These are phyloP conservation scores for Coemansia reversa DNA, from an alignment of 192 early-diverging fungal genomes.

Conservation along the genomic window DNA sequence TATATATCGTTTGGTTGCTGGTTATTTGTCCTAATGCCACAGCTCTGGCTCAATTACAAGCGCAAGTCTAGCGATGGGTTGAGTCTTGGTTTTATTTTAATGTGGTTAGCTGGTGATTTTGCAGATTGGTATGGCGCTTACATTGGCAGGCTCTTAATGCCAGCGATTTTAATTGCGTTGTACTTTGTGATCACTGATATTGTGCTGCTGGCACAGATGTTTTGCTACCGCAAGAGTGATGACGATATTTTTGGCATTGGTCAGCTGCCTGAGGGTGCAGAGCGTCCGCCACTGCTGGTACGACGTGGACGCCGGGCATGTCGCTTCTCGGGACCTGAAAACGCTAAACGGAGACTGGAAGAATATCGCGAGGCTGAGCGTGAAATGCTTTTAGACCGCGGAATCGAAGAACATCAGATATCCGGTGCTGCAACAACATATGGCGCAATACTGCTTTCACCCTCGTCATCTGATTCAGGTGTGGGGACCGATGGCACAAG, in stretches of 20 bases:
- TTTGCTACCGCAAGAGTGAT: slow-evolving; percentile 60
- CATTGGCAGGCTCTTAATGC: slow-evolving; percentile 38
- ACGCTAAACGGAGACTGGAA: slow-evolving; percentile 19
- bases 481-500: background rate
- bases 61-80: slow-evolving; percentile 54
- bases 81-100: slow-evolving; percentile 44
- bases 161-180: slow-evolving; percentile 65
- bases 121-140: slow-evolving; percentile 53
- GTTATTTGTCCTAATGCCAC: slow-evolving; percentile 43
- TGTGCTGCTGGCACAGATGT: slow-evolving; percentile 64
- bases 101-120: slow-evolving; percentile 54
- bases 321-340: slow-evolving; percentile 25
- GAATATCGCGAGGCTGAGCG: slow-evolving; percentile 49
- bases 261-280: slow-evolving; percentile 44
- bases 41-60: slow-evolving; percentile 50
- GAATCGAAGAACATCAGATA: slow-evolving; percentile 15
- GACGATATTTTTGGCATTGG: slow-evolving; percentile 34
- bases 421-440: background rate
- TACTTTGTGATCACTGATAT: slow-evolving; percentile 76
- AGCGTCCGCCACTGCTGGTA: slow-evolving; percentile 44
- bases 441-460: slow-evolving; percentile 11
- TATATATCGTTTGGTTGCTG: slow-evolving; percentile 48
- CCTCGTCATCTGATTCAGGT: background rate
- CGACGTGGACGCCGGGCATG: slow-evolving; percentile 44
- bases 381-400: slow-evolving; percentile 38